A percentile compares a stretch with the other conserved stretches of the same genome.
Conservation (phyloP, 2,329 filamentous ascomycete genomes). For the Arthrinium puccinioides region DNA sequence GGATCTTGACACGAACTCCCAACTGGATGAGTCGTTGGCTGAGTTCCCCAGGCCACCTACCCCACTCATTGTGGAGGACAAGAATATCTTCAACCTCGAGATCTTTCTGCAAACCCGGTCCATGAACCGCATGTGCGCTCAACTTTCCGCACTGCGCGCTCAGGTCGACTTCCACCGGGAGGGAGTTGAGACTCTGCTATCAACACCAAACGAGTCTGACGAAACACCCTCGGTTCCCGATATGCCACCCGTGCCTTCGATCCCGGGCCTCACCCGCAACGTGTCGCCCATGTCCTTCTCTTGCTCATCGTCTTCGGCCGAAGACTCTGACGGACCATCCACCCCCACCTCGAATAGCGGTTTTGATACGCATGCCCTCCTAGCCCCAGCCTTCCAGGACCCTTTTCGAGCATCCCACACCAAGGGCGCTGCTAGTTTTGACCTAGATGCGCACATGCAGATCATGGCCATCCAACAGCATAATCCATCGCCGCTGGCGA, state of each 20-base stretch:
- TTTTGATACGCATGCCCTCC: neutral
- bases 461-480: neutral
- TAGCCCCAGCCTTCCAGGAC: slow-evolving; percentile 1
- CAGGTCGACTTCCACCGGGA: slow-evolving; percentile 43
- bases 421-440: neutral
- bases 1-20: neutral
- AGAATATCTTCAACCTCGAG: slow-evolving; percentile 19
- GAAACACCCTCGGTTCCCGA: slow-evolving; percentile 7
- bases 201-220: slow-evolving; percentile 13
- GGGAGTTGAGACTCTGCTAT: slow-evolving; percentile 34
- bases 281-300: slow-evolving; percentile 1
- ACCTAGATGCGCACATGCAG: neutral
- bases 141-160: slow-evolving; percentile 38
- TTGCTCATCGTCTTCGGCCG: neutral
- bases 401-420: too few relatives aligned
- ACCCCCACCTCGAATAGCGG: slow-evolving; percentile 1
- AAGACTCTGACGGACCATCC: slow-evolving; percentile 2
- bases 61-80: slow-evolving; percentile 9
- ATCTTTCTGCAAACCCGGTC: slow-evolving; percentile 33
- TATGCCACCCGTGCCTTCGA: slow-evolving; percentile 5
- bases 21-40: neutral
- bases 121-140: slow-evolving; percentile 40
- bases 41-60: slow-evolving; percentile 4
- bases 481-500: too few relatives aligned
- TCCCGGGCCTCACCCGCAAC: slow-evolving; percentile 4